Conservation (phyloP, 805 yeast species). For the Candida argentea region DNA sequence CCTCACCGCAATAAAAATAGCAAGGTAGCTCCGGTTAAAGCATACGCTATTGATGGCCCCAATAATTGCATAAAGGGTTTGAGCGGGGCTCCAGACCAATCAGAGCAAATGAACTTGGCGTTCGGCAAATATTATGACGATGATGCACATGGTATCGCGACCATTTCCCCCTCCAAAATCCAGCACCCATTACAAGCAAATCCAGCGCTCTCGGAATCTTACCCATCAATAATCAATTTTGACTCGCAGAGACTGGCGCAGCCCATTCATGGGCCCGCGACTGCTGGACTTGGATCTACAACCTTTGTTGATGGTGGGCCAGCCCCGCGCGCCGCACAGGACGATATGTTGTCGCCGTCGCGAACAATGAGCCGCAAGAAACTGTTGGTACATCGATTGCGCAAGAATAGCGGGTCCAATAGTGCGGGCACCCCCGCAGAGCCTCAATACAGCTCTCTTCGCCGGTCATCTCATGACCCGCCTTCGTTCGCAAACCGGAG, state of each 20-base stretch:
- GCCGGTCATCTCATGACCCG: conserved; percentile 19
- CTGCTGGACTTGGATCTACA: conserved; percentile 84
- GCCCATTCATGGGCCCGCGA: conserved; percentile 76
- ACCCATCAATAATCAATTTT: conserved; percentile 49
- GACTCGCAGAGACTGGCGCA: conserved; percentile 61
- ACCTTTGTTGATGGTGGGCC: conserved; percentile 97
- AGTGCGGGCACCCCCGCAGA: too few species aligned
- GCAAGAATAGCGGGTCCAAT: conserved; percentile 27
- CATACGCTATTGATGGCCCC: conserved; percentile 94
- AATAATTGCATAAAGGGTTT: conserved; percentile 73
- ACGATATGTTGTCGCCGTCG: conserved; percentile 13
- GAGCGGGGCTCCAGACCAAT: conserved; percentile 36
- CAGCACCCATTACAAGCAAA: conserved; percentile 5
- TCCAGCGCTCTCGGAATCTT: conserved; percentile 14
- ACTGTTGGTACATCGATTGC: conserved; percentile 64
- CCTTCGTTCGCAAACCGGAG: conserved; percentile 7
- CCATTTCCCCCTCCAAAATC: conserved; percentile 5
- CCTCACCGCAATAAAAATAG: conserved; percentile 83
- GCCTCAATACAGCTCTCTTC: conserved; percentile 21
- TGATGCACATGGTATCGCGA: conserved; percentile 25
- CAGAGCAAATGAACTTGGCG: conserved; percentile 57
- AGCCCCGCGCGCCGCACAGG: conserved; percentile 44
- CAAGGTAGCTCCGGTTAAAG: conserved; percentile 81
- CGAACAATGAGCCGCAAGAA: conserved; percentile 65
- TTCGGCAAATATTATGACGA: conserved; percentile 57